Evolutionary conservation across 2,329 filamentous ascomycete species (phyloP), one percentile per base, ranked within the genome.

Genomic region (Aspergillus ustus): DNA sequence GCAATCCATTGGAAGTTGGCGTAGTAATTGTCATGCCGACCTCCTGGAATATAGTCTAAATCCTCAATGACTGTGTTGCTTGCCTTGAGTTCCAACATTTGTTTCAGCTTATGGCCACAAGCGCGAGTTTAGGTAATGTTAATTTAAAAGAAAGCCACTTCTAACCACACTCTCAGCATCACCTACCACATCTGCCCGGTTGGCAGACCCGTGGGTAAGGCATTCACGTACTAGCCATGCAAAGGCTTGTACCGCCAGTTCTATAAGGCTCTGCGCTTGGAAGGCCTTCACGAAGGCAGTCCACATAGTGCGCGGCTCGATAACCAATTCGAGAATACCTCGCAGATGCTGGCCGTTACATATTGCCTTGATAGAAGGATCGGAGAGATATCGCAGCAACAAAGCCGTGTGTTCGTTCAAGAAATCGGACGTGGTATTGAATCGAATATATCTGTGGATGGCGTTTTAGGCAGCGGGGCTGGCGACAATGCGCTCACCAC

Each of bases 11-110:
- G 81, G 66, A 88, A 88, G 64, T 91, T 81, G 1, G 69, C 77
- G 69, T 84, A 84, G 67, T 93, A 90, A 57, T 93, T 93, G 72
- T 93, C 88, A 65, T 93, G 90, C 0, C 90, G 83, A 0, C 89
- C 89, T 0, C 90, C 90, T 0, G 89, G 83, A 1, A 58, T 65
- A 43, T 52, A 52, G 11, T 46, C 54, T 2, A 50, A 55, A 7
- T 62, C 28, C 4, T 52, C 49, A 4, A 56, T 8, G n/a, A 53
- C 20, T 4, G 60, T 37, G 3, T 28, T 7, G 9, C 68, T 67
- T 5, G 67, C 66, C 48, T 66, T 72, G 51, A 73, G 66, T 4
- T 70, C 63, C 1, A 82, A 58, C 13, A 75, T 61, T 52, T 82
- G 73, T 46, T 79, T 73, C 59, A 84, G 80, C 59, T 77, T 81